Percentiles rank a stretch among this genome's conserved stretches.
phyloP scores from a whole-genome alignment of 345 rosid species.

The Salix viminalis region DNA sequence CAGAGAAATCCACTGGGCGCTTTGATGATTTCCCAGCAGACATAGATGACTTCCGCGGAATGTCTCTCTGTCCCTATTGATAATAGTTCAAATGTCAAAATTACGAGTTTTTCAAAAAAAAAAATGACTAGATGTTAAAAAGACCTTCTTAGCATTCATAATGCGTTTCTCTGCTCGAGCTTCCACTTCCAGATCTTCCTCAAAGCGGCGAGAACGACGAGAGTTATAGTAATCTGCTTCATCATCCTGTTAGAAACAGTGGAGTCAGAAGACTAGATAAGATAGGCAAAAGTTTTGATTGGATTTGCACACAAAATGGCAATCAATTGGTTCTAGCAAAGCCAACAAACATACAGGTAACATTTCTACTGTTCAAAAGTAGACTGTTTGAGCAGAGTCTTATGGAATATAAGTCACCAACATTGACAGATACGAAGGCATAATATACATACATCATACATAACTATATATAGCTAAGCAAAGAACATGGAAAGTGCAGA shows the following conservation, averaged over 20 bases:
- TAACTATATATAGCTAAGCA: not conserved
- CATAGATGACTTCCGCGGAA: constrained; percentile 55
- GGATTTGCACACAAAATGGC: not conserved
- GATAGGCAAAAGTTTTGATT: not conserved
- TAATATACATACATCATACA: not conserved
- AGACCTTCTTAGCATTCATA: constrained; percentile 92
- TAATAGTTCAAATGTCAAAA: not conserved
- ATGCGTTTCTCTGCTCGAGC: constrained; percentile 86
- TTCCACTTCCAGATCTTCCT: constrained; percentile 91
- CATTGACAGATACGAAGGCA: constrained; percentile 6
- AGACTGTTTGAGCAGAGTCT: not conserved
- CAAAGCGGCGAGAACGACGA: constrained; percentile 68
- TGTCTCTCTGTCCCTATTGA: constrained; percentile 61
- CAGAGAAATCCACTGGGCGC: constrained; percentile 73
- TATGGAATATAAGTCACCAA: not conserved
- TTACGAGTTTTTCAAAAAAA: not conserved
- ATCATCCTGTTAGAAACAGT: constrained; percentile 51
- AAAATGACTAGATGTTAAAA: not conserved
- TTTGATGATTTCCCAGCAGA: constrained; percentile 53
- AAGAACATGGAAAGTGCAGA: constrained; percentile 23
- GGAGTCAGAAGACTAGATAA: not conserved
- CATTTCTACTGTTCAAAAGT: too few relatives aligned
- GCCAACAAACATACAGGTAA: too few relatives aligned
- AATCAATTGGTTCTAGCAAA: not conserved
- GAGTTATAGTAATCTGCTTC: constrained; percentile 75